A percentile compares a stretch with the other conserved stretches of the same genome.
Conservation (phyloP, 441 rosid genomes). For the Adansonia gregorii region DNA sequence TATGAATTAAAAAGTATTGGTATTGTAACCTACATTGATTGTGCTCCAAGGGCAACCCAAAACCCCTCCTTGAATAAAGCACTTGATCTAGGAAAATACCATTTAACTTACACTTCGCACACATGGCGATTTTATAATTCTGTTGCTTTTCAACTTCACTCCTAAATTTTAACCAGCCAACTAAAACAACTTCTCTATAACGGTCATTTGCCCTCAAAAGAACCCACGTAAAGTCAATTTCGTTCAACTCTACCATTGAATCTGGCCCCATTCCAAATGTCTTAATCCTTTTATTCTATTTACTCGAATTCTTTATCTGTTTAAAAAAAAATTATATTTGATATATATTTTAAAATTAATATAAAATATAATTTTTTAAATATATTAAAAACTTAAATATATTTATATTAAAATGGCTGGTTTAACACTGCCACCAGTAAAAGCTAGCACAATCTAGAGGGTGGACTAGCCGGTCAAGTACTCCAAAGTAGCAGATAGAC, state of each 20-base stretch:
- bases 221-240: conserved; percentile 34
- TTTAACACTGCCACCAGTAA: not conserved
- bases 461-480: conserved; percentile 27
- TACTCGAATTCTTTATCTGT: too few relatives aligned
- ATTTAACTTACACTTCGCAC: conserved; percentile 8
- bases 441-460: conserved; percentile 8
- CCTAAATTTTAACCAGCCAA: conserved; percentile 37
- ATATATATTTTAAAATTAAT: too few relatives aligned
- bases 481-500: conserved; percentile 3
- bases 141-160: conserved; percentile 31
- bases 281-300: conserved; percentile 13
- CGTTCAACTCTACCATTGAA: conserved; percentile 30
- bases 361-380: too few relatives aligned
- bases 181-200: conserved; percentile 39
- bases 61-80: conserved; percentile 41
- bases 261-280: conserved; percentile 22
- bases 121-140: conserved; percentile 14
- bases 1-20: not conserved
- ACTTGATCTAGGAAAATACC: conserved; percentile 32
- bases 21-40: conserved; percentile 36
- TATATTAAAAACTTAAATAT: too few relatives aligned
- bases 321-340: too few relatives aligned
- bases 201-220: conserved; percentile 28
- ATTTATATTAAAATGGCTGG: not conserved
- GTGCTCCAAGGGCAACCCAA: conserved; percentile 66